Evolutionary conservation across 768 basidiomycete genomes (phyloP).

Genomic region (Suillus cothurnatus): DNA sequence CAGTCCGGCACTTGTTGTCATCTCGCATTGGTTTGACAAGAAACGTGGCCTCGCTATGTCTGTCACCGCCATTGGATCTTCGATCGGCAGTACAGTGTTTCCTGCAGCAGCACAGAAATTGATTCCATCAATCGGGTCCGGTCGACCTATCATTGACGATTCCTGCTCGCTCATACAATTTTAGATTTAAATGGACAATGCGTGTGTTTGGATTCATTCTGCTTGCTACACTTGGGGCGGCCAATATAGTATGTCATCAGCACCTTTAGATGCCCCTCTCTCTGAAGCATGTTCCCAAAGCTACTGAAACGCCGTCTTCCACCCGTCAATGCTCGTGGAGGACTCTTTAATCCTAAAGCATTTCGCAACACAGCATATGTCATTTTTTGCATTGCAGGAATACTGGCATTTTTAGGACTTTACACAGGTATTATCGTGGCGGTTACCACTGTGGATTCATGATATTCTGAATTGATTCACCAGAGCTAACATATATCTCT

Average conservation of each 20-base stretch:
- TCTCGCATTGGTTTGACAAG: slow-evolving; percentile 73
- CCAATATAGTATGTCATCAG: slow-evolving; percentile 49
- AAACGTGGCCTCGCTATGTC: slow-evolving; percentile 60
- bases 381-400: slow-evolving; percentile 58
- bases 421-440: slow-evolving; percentile 53
- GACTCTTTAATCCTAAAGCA: slow-evolving; percentile 55
- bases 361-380: slow-evolving; percentile 52
- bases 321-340: slow-evolving; percentile 52
- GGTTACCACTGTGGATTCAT: slow-evolving; percentile 6
- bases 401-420: slow-evolving; percentile 64
- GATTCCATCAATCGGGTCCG: slow-evolving; percentile 56
- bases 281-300: slow-evolving; percentile 15
- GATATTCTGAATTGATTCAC: background rate
- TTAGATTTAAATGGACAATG: slow-evolving; percentile 80
- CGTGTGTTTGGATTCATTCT: slow-evolving; percentile 69
- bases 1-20: slow-evolving; percentile 57
- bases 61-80: slow-evolving; percentile 63
- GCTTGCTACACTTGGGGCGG: slow-evolving; percentile 48
- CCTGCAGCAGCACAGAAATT: slow-evolving; percentile 63
- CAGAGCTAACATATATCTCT: slow-evolving; percentile 71
- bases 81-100: slow-evolving; percentile 67
- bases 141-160: slow-evolving; percentile 6
- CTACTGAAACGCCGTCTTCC: slow-evolving; percentile 51
- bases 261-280: slow-evolving; percentile 9
- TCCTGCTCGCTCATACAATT: background rate